Evolutionary conservation across 495 filamentous ascomycete species (phyloP).

Genomic region (Penicillium nucicola): DNA sequence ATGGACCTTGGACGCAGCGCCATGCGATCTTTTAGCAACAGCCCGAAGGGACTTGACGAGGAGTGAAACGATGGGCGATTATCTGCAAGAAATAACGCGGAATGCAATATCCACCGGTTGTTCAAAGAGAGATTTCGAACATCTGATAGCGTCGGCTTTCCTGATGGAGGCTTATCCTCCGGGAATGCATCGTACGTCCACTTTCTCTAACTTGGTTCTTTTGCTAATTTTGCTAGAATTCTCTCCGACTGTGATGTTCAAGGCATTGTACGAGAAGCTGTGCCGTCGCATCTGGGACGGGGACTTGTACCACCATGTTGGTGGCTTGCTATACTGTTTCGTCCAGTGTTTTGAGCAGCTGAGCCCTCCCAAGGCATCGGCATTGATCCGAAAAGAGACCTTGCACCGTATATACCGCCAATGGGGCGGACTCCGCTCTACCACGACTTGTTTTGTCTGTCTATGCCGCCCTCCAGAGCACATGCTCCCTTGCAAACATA

Average conservation of each 20-base stretch:
- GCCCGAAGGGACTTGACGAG: too few species aligned
- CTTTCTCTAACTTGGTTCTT: background rate
- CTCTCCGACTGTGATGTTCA: background rate
- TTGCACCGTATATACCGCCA: background rate
- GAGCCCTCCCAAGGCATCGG: background rate
- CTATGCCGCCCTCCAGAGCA: too few species aligned
- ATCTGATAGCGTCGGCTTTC: too few species aligned
- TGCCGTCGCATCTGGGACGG: background rate
- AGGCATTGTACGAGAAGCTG: background rate
- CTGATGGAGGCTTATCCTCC: background rate
- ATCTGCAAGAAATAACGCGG: too few species aligned
- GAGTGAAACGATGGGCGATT: too few species aligned
- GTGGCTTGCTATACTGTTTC: background rate
- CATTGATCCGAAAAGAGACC: background rate
- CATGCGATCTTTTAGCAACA: too few species aligned
- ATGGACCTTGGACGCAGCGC: too few species aligned
- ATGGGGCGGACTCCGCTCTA: background rate
- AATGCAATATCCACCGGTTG: too few species aligned
- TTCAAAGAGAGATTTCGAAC: too few species aligned
- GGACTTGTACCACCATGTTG: background rate
- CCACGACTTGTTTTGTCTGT: too few species aligned
- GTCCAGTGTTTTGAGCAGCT: background rate
- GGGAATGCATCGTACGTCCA: background rate
- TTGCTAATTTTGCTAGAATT: background rate
- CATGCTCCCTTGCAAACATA: too few species aligned